Base-by-base conservation (phyloP, 2,329 filamentous ascomycete species). In the Phoma sp. region DNA sequence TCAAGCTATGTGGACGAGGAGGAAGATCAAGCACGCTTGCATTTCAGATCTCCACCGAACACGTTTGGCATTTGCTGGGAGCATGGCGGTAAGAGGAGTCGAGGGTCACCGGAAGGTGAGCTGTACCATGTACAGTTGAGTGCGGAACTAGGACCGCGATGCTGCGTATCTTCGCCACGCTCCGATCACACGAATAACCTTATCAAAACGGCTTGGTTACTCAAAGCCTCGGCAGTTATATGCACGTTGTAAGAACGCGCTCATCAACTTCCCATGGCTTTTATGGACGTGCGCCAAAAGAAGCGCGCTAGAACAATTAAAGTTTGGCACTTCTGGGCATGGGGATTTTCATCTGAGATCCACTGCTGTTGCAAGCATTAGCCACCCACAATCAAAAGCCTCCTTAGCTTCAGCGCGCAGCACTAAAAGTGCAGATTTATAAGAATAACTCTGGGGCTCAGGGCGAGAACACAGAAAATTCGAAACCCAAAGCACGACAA, bases 281-380 rank as follows among this genome's bases (percentile, higher is more conserved):
- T 20, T 18, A 18, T 18, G 34, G 34, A 46, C 51, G 45, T 48
- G 51, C 45, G 45, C 33, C 28, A 17, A 17, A 7, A 46, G 45
- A 49, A 45, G 45, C 39, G 36, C 46, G 39, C 51, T 54, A 54
- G 51, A 49, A 54, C 45, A 29, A 46, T 37, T 46, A 36, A 54
- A 43, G 51, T 54, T 54, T 54, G 51, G 51, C 51, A 54, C 23
- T 36, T 48, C 43, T 59, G 47, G 54, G 26, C 12, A 38, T 37
- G 62, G 61, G 64, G 61, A 58, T 47, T 59, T 40, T 47, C 48
- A 34, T 34, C 51, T 61, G 60, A 56, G 54, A 61, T 47, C 52
- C 62, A 63, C 59, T 59, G 55, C 61, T 56, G 56, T 53, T 64
- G 59, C 56, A 62, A 62, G 62, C 62, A 64, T 64, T 56, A 53